A percentile compares a stretch with the other conserved stretches of the same genome.
phyloP scores from a whole-genome alignment of 2,329 filamentous ascomycete genomes.

The Blumeria graminis region DNA sequence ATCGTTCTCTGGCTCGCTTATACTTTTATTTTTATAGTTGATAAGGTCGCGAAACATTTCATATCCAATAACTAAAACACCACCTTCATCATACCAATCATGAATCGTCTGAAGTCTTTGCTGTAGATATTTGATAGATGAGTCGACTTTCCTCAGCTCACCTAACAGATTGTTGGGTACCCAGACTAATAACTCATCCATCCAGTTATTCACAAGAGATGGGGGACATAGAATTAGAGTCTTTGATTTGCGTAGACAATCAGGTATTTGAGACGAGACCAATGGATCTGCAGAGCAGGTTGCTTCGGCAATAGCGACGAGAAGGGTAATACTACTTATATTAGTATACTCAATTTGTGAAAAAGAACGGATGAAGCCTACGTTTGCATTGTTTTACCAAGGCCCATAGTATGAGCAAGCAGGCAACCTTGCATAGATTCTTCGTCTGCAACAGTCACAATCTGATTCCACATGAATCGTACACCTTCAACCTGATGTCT shows the following conservation, averaged over 20 bases:
- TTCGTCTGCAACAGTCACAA: slow-evolving; percentile 28
- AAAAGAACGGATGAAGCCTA: neutral
- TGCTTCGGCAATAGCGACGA: slow-evolving; percentile 48
- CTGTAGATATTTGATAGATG: slow-evolving; percentile 12
- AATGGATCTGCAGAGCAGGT: slow-evolving; percentile 30
- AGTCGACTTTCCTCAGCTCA: slow-evolving; percentile 28
- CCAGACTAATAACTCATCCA: slow-evolving; percentile 54
- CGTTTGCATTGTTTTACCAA: slow-evolving; percentile 64
- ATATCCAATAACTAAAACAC: slow-evolving; percentile 59
- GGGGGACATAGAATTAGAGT: slow-evolving; percentile 57
- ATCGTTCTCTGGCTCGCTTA: slow-evolving; percentile 17
- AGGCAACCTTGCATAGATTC: slow-evolving; percentile 47
- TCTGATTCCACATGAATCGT: slow-evolving; percentile 70
- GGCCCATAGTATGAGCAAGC: slow-evolving; percentile 72
- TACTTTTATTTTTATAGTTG: slow-evolving; percentile 11
- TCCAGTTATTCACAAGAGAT: slow-evolving; percentile 58
- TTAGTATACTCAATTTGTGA: neutral
- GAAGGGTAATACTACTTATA: slow-evolving; percentile 38
- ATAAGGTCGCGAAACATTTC: slow-evolving; percentile 32
- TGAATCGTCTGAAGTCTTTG: slow-evolving; percentile 24
- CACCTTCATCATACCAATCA: slow-evolving; percentile 39
- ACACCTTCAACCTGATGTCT: slow-evolving; percentile 62
- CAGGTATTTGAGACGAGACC: slow-evolving; percentile 42
- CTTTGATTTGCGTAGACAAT: slow-evolving; percentile 32
- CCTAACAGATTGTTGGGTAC: slow-evolving; percentile 30